Evolutionary conservation across 768 basidiomycete species (phyloP).

Genomic region (Agrocybe chaxingu): DNA sequence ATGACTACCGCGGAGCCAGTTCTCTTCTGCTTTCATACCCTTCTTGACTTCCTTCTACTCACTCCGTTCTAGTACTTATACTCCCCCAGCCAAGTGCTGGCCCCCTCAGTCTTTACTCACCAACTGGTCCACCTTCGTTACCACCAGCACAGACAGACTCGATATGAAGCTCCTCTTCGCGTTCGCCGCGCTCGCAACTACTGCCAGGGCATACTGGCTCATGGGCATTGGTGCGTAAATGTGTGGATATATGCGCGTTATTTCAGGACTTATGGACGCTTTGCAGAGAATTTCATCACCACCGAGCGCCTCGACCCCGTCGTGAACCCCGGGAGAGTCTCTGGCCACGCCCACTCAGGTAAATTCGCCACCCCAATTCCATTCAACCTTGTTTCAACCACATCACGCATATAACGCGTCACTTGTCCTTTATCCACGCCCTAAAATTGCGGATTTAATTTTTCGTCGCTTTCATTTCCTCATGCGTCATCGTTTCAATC

Average conservation of each 20-base stretch:
- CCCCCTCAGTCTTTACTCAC: constrained; percentile 20
- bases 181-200: constrained; percentile 27
- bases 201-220: constrained; percentile 43
- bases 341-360: constrained; percentile 49
- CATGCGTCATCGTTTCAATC: too few species aligned
- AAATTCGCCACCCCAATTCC: neutral
- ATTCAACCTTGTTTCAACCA: neutral
- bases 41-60: constrained; percentile 11
- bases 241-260: neutral
- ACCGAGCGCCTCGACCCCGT: constrained; percentile 50
- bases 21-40: constrained; percentile 13
- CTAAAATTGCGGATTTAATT: constrained; percentile 2
- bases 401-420: too few species aligned
- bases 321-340: constrained; percentile 41
- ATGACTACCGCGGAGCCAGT: too few species aligned
- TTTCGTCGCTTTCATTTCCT: neutral
- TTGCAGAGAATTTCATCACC: constrained; percentile 38
- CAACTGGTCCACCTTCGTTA: constrained; percentile 15
- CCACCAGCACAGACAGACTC: constrained; percentile 1
- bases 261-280: neutral
- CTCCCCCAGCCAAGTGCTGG: constrained; percentile 10
- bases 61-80: constrained; percentile 16
- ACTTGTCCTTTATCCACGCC: neutral
- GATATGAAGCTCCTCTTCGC: constrained; percentile 28
- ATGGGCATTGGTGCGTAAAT: constrained; percentile 35